These are phyloP conservation scores for Kwoniella bestiolae DNA, from an alignment of 768 basidiomycete species.

Conservation along the genomic window DNA sequence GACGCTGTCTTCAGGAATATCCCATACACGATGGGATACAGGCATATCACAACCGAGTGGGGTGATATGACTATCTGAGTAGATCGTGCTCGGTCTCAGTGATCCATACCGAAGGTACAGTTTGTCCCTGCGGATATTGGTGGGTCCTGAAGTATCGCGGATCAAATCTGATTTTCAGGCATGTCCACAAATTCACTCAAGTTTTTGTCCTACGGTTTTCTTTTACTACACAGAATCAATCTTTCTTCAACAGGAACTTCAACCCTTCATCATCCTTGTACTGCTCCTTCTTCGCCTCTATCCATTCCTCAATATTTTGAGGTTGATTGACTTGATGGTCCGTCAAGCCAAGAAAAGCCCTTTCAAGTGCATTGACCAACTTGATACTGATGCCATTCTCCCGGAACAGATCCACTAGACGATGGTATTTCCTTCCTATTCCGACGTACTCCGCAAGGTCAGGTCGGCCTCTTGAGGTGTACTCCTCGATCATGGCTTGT, in stretches of 20 bases:
- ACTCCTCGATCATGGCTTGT: neutral
- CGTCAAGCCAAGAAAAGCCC: neutral
- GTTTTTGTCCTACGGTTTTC: no score
- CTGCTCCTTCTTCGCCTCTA: neutral
- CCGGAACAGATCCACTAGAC: neutral
- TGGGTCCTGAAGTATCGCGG: no score
- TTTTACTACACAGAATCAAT: no score
- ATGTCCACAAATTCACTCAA: no score
- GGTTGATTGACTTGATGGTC: neutral
- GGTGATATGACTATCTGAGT: no score
- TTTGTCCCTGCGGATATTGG: no score
- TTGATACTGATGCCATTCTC: neutral
- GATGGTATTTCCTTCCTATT: constrained; percentile 11
- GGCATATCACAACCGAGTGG: no score
- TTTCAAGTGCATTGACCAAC: neutral
- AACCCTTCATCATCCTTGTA: constrained; percentile 9
- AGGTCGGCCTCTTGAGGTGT: neutral
- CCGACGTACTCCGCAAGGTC: constrained; percentile 2
- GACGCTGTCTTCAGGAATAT: no score
- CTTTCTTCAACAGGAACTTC: neutral
- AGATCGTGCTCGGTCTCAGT: no score
- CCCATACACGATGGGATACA: no score
- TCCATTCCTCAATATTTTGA: constrained; percentile 9
- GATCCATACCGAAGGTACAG: no score
- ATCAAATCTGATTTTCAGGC: no score